A percentile compares a stretch with the other conserved stretches of the same genome.
These are phyloP conservation scores for Takashimella koratensis DNA, from an alignment of 1,284 basidiomycete genomes.

Conservation along the genomic window DNA sequence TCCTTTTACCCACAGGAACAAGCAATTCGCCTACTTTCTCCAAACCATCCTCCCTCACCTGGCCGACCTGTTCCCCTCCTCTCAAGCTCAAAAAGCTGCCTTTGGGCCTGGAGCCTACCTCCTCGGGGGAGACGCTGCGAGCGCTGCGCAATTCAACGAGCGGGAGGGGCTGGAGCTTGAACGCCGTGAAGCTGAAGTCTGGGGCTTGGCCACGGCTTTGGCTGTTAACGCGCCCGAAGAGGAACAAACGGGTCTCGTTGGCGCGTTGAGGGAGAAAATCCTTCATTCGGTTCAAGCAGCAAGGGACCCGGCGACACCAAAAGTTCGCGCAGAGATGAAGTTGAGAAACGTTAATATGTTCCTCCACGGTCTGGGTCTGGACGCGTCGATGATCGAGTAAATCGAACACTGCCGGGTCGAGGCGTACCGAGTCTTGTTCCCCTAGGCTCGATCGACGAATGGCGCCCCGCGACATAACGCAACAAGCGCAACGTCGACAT, in stretches of 20 bases:
- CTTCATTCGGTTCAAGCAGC: conserved; percentile 48
- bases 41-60: conserved; percentile 71
- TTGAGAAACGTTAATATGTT: conserved; percentile 50
- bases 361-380: conserved; percentile 45
- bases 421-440: no score
- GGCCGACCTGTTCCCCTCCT: conserved; percentile 81
- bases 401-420: no score
- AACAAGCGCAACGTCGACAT: no score
- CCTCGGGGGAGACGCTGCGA: conserved; percentile 26
- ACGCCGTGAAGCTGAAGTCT: conserved; percentile 48
- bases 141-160: conserved; percentile 56
- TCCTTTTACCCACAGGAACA: conserved; percentile 57
- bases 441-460: no score
- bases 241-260: conserved; percentile 79
- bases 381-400: conserved; percentile 43
- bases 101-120: conserved; percentile 54
- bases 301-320: conserved; percentile 31
- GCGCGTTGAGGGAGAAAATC: conserved; percentile 77
- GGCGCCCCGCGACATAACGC: no score
- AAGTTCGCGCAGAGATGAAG: conserved; percentile 42
- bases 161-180: conserved; percentile 61
- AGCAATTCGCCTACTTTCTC: conserved; percentile 80
- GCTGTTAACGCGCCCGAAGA: conserved; percentile 79
- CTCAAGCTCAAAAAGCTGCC: conserved; percentile 60
- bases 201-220: conserved; percentile 60